Conservation (phyloP, 2,329 filamentous ascomycete species). For the Pseudopithomyces maydicus region DNA sequence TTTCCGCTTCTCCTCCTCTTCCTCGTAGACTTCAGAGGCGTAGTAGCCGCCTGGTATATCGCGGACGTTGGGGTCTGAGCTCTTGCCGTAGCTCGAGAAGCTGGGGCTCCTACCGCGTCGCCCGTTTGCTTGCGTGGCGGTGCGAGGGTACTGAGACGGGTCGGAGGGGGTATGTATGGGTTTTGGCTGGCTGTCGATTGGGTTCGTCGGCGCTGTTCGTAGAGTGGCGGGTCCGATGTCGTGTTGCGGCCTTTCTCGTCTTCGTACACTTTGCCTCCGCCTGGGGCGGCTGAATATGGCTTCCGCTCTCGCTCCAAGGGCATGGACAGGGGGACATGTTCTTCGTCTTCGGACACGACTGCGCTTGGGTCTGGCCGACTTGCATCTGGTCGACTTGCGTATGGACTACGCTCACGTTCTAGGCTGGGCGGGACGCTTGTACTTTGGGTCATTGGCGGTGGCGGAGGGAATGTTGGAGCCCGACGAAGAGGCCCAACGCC, state of each 20-base stretch:
- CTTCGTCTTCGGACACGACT: conserved; percentile 45
- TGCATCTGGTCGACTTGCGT: conserved; percentile 33
- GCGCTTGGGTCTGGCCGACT: conserved; percentile 27
- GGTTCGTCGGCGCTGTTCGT: conserved; percentile 33
- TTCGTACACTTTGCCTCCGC: conserved; percentile 62
- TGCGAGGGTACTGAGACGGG: conserved; percentile 26
- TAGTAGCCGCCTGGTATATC: conserved; percentile 40
- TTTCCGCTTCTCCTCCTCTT: conserved; percentile 36
- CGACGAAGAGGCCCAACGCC: conserved; percentile 42
- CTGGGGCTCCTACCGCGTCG: conserved; percentile 40
- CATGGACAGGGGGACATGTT: conserved; percentile 47
- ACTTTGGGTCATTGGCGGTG: conserved; percentile 31
- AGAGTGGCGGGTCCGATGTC: conserved; percentile 28
- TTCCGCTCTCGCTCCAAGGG: conserved; percentile 70
- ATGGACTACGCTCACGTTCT: conserved; percentile 44
- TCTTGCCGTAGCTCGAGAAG: conserved; percentile 39
- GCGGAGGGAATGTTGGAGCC: conserved; percentile 42
- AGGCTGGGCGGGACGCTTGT: conserved; percentile 29
- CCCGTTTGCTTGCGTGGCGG: conserved; percentile 21
- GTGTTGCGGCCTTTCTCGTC: conserved; percentile 31
- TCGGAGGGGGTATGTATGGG: conserved; percentile 32
- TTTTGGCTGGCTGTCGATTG: conserved; percentile 40
- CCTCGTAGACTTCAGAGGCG: conserved; percentile 36
- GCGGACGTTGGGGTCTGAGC: conserved; percentile 39
- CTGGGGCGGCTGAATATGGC: conserved; percentile 65